Evolutionary conservation across 2,329 filamentous ascomycete genomes (phyloP), one percentile per base, ranked within the genome.

Genomic region (Diaporthe velutina): DNA sequence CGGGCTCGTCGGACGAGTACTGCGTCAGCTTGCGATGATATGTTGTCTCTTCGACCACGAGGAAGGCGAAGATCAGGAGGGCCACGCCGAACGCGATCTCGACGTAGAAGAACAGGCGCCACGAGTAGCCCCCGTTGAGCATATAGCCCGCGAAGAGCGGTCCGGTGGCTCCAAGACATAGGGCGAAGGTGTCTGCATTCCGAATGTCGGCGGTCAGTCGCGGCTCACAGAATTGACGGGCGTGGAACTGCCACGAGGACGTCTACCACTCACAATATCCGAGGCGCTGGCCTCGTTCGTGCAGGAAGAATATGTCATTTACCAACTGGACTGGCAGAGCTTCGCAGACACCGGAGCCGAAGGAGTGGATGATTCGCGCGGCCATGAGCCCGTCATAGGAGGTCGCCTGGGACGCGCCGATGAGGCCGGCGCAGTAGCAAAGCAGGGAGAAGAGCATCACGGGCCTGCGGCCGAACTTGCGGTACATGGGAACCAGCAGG

Each of bases 51-150:
- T 83, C 82, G 48, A 82, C 81, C n/a, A 82, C 77, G 57, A 83
- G 79, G 67, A 83, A 82, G 50, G 80, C 78, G 4, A 80, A 61
- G n/a, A 82, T 73, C 8, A 83, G 64, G 12, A 83, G 77, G 5
- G 79, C 80, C 0, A 57, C 76, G 30, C 75, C 80, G 61, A 92
- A 91, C 3, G 89, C 90, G 64, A 90, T 85, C 76, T 88, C 86
- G 71, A 91, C 89, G 79, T 91, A 91, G 83, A 91, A 92, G 83
- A 89, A 92, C 0, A 91, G 85, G 22, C 88, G 84, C 89, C 90
- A 92, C 9, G 89, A 90, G 78, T 89, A 87, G 13, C 88, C 88
- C 1, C 85, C 89, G 0, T 86, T 85, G 9, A 92, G 86, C 89
- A 92, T 91, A 80, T 91, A 91, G 17, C 90, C 89, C 1, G 90